These are phyloP conservation scores for Silene noctiflora DNA, from an alignment of 179 eudicot species.

Conservation along the genomic window DNA sequence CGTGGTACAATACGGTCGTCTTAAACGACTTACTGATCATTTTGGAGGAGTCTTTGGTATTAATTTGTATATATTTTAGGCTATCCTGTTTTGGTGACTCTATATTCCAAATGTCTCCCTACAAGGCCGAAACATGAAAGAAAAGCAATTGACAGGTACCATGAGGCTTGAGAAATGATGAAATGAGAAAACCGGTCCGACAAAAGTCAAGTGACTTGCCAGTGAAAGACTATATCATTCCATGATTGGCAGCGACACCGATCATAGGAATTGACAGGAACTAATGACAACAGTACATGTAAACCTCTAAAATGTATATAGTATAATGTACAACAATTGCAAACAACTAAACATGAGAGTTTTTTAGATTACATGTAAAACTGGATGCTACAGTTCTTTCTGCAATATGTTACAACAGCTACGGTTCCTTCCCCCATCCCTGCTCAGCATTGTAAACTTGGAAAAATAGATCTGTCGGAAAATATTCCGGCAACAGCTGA, in stretches of 20 bases:
- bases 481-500: slow-evolving; percentile 7
- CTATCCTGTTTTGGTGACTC: too few species aligned
- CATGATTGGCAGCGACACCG: not conserved
- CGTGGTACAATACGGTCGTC: too few species aligned
- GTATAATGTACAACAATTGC: slow-evolving; percentile 4
- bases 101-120: too few species aligned
- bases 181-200: too few species aligned
- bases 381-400: slow-evolving; percentile 7
- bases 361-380: slow-evolving; percentile 5
- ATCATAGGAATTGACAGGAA: not conserved
- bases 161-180: too few species aligned
- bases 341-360: slow-evolving; percentile 10
- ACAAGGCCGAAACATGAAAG: too few species aligned
- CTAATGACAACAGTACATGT: not conserved
- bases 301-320: not conserved
- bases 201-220: too few species aligned
- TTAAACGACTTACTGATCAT: too few species aligned
- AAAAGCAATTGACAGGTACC: too few species aligned
- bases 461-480: slow-evolving; percentile 16
- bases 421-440: slow-evolving; percentile 10
- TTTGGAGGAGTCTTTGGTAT: too few species aligned
- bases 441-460: slow-evolving; percentile 4
- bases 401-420: slow-evolving; percentile 15
- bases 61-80: too few species aligned
- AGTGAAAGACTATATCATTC: too few species aligned